These are phyloP conservation scores for Aspergillus hortae DNA, from an alignment of 2,329 filamentous ascomycete species.

Conservation along the genomic window DNA sequence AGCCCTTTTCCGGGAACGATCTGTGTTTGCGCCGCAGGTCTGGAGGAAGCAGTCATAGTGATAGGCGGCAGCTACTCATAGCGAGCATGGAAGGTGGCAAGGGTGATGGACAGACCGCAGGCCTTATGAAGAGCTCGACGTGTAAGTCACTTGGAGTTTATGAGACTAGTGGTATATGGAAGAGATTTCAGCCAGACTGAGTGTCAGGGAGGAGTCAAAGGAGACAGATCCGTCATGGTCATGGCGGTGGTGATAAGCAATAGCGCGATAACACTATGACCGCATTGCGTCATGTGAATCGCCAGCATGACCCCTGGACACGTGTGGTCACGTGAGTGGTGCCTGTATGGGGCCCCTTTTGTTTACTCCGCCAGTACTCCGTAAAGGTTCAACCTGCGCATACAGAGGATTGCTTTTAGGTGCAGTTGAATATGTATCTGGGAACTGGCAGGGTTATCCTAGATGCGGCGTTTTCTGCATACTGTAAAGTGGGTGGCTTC, in stretches of 20 bases:
- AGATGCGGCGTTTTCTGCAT: too few relatives aligned
- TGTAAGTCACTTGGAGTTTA: neutral
- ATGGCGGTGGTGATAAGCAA: neutral
- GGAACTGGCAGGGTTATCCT: too few relatives aligned
- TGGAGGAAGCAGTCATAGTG: conserved; percentile 33
- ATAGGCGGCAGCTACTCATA: conserved; percentile 10
- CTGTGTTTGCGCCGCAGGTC: conserved; percentile 47
- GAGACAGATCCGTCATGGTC: too few relatives aligned
- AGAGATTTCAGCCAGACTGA: neutral
- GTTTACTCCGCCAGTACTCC: too few relatives aligned
- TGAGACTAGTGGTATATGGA: neutral
- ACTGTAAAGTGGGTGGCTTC: too few relatives aligned
- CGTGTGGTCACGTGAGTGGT: conserved; percentile 12
- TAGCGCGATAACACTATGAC: conserved; percentile 7
- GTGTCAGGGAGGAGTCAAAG: neutral
- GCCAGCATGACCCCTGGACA: conserved; percentile 16
- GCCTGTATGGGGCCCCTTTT: neutral
- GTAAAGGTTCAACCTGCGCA: too few relatives aligned
- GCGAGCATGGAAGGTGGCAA: conserved; percentile 2
- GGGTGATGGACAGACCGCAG: neutral
- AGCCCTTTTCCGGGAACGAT: conserved; percentile 64
- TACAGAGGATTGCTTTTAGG: too few relatives aligned
- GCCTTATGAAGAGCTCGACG: neutral
- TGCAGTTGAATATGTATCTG: conserved; percentile 1
- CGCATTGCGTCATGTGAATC: conserved; percentile 26